Evolutionary conservation across 345 rosid species (phyloP), one percentile per base, ranked within the genome.

Genomic region (Eucalyptus pauciflora): DNA sequence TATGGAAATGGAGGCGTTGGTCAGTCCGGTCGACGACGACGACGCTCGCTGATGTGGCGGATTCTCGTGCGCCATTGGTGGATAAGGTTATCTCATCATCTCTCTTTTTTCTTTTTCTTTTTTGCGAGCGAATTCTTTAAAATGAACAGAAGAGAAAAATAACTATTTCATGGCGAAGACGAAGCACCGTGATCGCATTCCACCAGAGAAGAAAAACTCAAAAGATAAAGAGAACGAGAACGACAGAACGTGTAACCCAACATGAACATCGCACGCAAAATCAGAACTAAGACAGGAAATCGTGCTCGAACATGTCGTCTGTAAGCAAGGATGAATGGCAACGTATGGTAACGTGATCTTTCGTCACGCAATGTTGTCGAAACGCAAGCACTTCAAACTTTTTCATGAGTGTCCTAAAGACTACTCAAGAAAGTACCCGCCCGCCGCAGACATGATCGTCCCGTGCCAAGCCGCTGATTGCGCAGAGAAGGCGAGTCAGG

Each of bases 31-130:
- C 46, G 62, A 15, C 93, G 89, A 88, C 88, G 86, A 67, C 91
- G 90, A 92, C 64, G 54, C 27, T 85, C 58, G 94, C 94, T 92
- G 87, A 91, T 89, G 95, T 96, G 97, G 96, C 96, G 88, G 88
- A 64, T 89, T 92, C 92, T 94, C 90, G 51, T 52, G 51, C 33
- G 60, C 58, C 67, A 64, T 86, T 89, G 91, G 89, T 91, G 92
- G 97, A 95, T 96, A 95, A 92, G 91, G 93, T 94, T 92, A 93
- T 95, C 97, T 90, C 37, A 31, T 90, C 90, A 58, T 41, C 88
- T 52, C 58, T 52, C 58, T 20, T 52, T 52, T 18, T 52, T 45
- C 25, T 52, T 52, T 52, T 52, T 51, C 22, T n/a, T 31, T 86
- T 31, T 86, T 7, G 43, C 3, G 9, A 5, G 41, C 13, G 87